A percentile compares a stretch with the other conserved stretches of the same genome.
phyloP scores from a whole-genome alignment of 768 basidiomycete species.

The Tephrocybe sp. region DNA sequence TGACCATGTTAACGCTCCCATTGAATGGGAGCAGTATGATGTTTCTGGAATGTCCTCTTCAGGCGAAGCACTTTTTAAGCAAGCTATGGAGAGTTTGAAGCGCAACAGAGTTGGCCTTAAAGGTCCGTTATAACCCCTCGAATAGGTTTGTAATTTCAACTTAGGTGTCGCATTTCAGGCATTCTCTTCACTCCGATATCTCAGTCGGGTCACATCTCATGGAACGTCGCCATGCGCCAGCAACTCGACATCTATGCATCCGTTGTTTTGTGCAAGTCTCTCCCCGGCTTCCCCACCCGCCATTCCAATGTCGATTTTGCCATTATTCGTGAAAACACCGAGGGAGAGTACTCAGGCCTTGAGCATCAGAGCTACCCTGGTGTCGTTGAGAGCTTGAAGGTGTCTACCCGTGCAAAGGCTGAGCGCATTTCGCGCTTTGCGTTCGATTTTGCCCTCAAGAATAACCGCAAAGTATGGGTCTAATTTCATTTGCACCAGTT shows the following conservation, averaged over 20 bases:
- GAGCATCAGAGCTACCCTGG: constrained; percentile 98
- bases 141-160: neutral
- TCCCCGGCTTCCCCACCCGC: constrained; percentile 93
- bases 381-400: constrained; percentile 97
- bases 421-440: constrained; percentile 97
- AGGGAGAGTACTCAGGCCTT: constrained; percentile 98
- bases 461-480: constrained; percentile 82
- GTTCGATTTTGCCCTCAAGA: constrained; percentile 98
- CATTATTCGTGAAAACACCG: constrained; percentile 99
- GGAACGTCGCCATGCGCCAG: constrained; percentile 99
- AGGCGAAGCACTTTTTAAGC: constrained; percentile 93
- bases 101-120: constrained; percentile 98
- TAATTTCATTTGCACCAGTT: neutral
- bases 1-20: constrained; percentile 94
- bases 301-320: constrained; percentile 98
- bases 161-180: constrained; percentile 35
- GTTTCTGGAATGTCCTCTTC: constrained; percentile 94
- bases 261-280: constrained; percentile 96
- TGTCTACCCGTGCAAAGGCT: constrained; percentile 91
- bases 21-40: constrained; percentile 98
- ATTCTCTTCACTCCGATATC: constrained; percentile 99
- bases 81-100: constrained; percentile 97
- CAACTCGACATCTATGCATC: constrained; percentile 99
- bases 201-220: constrained; percentile 94
- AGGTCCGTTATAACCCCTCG: constrained; percentile 49